Evolutionary conservation across 1,284 basidiomycete species (phyloP).

Genomic region (Hypsizygus ulmarius): DNA sequence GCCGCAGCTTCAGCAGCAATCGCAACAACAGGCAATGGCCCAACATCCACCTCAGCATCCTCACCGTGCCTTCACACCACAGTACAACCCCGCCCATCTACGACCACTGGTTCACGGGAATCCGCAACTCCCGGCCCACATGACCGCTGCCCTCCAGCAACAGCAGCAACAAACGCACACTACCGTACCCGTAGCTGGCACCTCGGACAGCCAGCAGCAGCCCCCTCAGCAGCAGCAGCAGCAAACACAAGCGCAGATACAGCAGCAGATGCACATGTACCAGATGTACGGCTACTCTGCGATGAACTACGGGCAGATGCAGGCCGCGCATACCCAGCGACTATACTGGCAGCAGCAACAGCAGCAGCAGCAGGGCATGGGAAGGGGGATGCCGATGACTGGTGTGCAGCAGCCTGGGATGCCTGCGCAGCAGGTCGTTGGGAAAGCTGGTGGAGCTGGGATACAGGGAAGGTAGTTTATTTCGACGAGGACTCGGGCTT

Average conservation of each 20-base stretch:
- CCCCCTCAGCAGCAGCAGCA: conserved; percentile 19
- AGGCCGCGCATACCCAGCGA: conserved; percentile 19
- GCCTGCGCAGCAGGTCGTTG: conserved; percentile 13
- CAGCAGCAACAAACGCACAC: conserved; percentile 14
- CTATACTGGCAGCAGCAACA: conserved; percentile 16
- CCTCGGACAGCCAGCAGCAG: conserved; percentile 14
- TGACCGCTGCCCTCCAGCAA: conserved; percentile 9
- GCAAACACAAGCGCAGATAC: conserved; percentile 21
- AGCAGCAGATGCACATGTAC: conserved; percentile 16
- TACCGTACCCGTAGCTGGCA: conserved; percentile 8
- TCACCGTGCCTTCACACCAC: conserved; percentile 21
- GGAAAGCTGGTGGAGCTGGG: conserved; percentile 13
- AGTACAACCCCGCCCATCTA: conserved; percentile 23
- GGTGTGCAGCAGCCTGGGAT: conserved; percentile 9
- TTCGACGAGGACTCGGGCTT: too few relatives aligned
- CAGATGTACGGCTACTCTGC: conserved; percentile 17
- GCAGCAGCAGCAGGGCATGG: conserved; percentile 8
- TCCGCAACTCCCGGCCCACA: conserved; percentile 14
- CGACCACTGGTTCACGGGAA: conserved; percentile 24
- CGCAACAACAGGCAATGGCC: conserved; percentile 13
- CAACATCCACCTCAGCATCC: conserved; percentile 14
- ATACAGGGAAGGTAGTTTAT: conserved; percentile 17
- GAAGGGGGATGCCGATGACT: background rate
- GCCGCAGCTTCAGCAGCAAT: conserved; percentile 18
- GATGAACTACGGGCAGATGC: conserved; percentile 18